Base-by-base conservation (phyloP, 129 eudicot species). In the Flaveria robusta region DNA sequence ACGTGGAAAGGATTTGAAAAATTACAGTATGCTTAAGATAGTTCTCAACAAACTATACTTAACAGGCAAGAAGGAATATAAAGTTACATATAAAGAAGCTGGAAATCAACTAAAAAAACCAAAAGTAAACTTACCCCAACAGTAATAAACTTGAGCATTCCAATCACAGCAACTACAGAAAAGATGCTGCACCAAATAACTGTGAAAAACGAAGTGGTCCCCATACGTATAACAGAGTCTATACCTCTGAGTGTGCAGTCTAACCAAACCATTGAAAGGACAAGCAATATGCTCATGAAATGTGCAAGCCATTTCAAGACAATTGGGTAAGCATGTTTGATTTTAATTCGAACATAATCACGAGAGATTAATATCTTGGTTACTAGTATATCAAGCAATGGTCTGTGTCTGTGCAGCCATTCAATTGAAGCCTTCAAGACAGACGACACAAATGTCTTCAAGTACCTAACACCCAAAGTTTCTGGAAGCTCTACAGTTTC, bases 171-270 rank as follows among this genome's bases (percentile, higher is more conserved):
- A 83, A 86, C 84, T 7, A 86, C 82, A 3, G 99, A 89, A 66
- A 95, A 76, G 75, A 82, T 56, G 75, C 92, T 82, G 89, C 88
- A 91, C 99, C 99, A 95, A 12, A 95, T 58, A 72, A 95, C 87
- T 7, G 87, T 71, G 80, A 95, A 83, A 80, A 91, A 77, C 3
- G 96, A 91, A 43, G 97, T 80, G 23, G 97, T 89, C 80, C 99
- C 99, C 97, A 91, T 91, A 67, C 92, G 87, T 62, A 95, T 71
- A 81, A 94, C 79, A 24, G 99, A 94, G 45, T 91, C 96, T 42
- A 91, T 76, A 82, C 99, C 99, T 84, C 99, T 88, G 65, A 95
- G 70, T 56, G 88, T 64, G 80, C 92, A 95, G 68, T 91, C 97
- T 84, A 95, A 82, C 99, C 99, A 95, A 37, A 91, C 84, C 96